Percentiles rank a stretch among this genome's conserved stretches.
These are phyloP conservation scores for Metrosideros polymorpha DNA, from an alignment of 441 rosid species.

Conservation along the genomic window DNA sequence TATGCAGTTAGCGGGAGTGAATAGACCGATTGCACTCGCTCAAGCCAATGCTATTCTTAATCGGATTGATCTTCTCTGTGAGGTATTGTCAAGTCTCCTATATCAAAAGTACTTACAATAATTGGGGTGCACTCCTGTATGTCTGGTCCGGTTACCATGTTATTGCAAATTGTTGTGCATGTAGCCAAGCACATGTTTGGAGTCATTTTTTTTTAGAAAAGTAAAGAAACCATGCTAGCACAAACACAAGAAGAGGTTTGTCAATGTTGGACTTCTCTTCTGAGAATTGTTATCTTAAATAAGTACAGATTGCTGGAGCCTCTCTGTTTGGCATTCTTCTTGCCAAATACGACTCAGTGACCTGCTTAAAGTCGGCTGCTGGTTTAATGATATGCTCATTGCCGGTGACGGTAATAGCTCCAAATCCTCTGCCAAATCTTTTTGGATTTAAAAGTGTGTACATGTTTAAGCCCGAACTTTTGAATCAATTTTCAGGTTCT, in stretches of 20 bases:
- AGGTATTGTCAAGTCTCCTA: slow-evolving; percentile 35
- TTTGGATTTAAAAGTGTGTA: background rate
- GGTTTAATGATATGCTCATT: slow-evolving; percentile 58
- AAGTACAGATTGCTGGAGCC: slow-evolving; percentile 74
- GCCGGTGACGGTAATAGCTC: slow-evolving; percentile 63
- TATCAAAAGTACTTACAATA: background rate
- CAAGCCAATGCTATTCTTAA: slow-evolving; percentile 88
- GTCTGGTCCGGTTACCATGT: background rate
- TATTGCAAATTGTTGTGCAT: background rate
- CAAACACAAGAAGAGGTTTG: background rate
- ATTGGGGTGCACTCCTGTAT: background rate
- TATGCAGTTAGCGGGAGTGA: slow-evolving; percentile 78
- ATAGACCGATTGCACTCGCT: slow-evolving; percentile 83
- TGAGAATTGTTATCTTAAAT: background rate
- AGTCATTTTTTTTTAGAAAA: background rate
- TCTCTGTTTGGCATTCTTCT: slow-evolving; percentile 76
- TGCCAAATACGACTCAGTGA: slow-evolving; percentile 66
- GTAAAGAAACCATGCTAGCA: background rate
- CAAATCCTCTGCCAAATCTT: background rate
- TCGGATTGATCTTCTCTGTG: slow-evolving; percentile 83
- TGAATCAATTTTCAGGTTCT: slow-evolving; percentile 37
- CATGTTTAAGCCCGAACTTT: background rate
- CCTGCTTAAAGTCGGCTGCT: slow-evolving; percentile 77
- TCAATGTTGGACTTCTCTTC: background rate
- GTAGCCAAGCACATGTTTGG: background rate